Evolutionary conservation across 140 eudicot genomes (phyloP).

Genomic region (Erigeron philadelphicus): DNA sequence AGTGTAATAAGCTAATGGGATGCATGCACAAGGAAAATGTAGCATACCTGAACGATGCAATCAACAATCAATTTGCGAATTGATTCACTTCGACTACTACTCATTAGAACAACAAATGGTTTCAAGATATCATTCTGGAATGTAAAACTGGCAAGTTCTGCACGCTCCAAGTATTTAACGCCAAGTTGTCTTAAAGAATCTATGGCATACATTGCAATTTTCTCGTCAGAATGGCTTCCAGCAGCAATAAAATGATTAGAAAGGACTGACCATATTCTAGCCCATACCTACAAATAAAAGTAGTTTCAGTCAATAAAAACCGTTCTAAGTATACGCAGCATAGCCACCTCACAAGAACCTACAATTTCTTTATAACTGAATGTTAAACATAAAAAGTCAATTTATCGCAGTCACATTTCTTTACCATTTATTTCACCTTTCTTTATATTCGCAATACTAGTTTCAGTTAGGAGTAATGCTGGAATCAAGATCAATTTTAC

Average conservation of each 20-base stretch:
- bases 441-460: too few species aligned
- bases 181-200: conserved; percentile 47
- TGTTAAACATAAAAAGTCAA: neutral
- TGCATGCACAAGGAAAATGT: conserved; percentile 15
- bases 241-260: conserved; percentile 42
- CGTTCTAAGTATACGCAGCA: conserved; percentile 2
- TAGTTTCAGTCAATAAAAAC: conserved; percentile 10
- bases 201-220: conserved; percentile 48
- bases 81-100: conserved; percentile 32
- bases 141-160: conserved; percentile 47
- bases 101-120: conserved; percentile 50
- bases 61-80: conserved; percentile 43
- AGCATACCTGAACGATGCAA: conserved; percentile 62
- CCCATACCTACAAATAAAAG: conserved; percentile 51
- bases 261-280: conserved; percentile 51
- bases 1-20: neutral
- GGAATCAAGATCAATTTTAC: too few species aligned
- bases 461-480: too few species aligned
- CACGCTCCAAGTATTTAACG: conserved; percentile 48
- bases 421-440: too few species aligned
- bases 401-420: too few species aligned
- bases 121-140: conserved; percentile 54
- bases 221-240: conserved; percentile 39
- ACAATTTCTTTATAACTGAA: neutral
- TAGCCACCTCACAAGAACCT: neutral